These are phyloP conservation scores for Viridothelium virens DNA, from an alignment of 495 filamentous ascomycete genomes.

Conservation along the genomic window DNA sequence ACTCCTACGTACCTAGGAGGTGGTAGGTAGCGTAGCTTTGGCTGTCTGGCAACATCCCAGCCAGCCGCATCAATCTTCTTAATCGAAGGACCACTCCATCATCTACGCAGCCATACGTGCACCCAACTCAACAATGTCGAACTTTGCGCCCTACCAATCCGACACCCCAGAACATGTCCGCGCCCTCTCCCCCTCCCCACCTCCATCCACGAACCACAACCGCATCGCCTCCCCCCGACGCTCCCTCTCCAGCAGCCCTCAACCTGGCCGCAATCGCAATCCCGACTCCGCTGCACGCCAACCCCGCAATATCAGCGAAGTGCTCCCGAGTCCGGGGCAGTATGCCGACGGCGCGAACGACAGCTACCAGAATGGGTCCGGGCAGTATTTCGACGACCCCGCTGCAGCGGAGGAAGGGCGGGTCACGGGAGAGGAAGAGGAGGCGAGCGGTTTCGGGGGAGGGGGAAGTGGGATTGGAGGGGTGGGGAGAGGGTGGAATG, in stretches of 20 bases:
- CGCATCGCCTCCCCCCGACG: slow-evolving; percentile 30
- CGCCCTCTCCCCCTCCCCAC: slow-evolving; percentile 59
- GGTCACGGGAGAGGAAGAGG: slow-evolving; percentile 32
- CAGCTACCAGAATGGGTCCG: slow-evolving; percentile 15
- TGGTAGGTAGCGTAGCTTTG: background rate
- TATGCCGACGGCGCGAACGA: slow-evolving; percentile 23
- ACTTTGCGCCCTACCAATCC: slow-evolving; percentile 95
- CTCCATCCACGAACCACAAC: slow-evolving; percentile 45
- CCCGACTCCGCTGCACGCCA: slow-evolving; percentile 20
- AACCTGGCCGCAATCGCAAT: slow-evolving; percentile 14
- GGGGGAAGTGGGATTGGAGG: slow-evolving; percentile 22
- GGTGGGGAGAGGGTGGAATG: slow-evolving; percentile 11
- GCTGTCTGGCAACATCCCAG: background rate
- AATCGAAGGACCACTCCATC: background rate
- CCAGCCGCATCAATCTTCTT: background rate
- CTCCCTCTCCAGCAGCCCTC: slow-evolving; percentile 32
- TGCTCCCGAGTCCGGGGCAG: slow-evolving; percentile 22
- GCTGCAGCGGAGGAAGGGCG: slow-evolving; percentile 17
- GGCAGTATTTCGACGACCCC: slow-evolving; percentile 11
- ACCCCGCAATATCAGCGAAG: slow-evolving; percentile 16
- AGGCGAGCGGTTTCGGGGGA: slow-evolving; percentile 26
- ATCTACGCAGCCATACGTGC: too few species aligned
- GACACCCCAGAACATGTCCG: slow-evolving; percentile 69
- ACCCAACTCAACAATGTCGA: too few species aligned
- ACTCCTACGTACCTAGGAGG: background rate